Percentiles rank a stretch among this genome's conserved stretches.
These are phyloP conservation scores for Phytomonas sp. DNA, from an alignment of 208 protist species.

Conservation along the genomic window DNA sequence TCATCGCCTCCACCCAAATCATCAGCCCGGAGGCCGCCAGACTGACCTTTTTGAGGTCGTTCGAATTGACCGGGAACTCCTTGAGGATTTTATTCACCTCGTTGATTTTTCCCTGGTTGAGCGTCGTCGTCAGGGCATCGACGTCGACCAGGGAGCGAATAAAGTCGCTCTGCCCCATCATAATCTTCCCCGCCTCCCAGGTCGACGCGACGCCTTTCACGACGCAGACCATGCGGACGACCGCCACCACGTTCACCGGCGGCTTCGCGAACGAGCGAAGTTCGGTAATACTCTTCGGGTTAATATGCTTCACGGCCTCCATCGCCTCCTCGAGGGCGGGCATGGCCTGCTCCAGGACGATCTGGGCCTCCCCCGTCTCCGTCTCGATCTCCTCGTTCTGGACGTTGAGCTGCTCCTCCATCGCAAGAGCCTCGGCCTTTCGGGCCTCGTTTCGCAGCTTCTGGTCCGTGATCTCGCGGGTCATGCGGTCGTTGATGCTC, in stretches of 20 bases:
- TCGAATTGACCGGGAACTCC: slow-evolving; percentile 87
- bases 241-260: slow-evolving; percentile 88
- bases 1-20: slow-evolving; percentile 96
- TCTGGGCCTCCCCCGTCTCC: slow-evolving; percentile 90
- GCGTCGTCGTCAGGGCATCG: slow-evolving; percentile 70
- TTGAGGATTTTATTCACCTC: slow-evolving; percentile 92
- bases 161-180: slow-evolving; percentile 90
- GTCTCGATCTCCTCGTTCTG: slow-evolving; percentile 88
- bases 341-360: slow-evolving; percentile 94
- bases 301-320: slow-evolving; percentile 93
- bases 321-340: slow-evolving; percentile 94
- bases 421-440: slow-evolving; percentile 81
- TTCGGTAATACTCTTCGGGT: slow-evolving; percentile 95
- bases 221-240: slow-evolving; percentile 93
- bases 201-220: slow-evolving; percentile 84
- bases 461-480: slow-evolving; percentile 85
- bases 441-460: slow-evolving; percentile 86
- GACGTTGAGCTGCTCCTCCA: slow-evolving; percentile 87
- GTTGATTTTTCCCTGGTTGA: slow-evolving; percentile 92
- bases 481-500: slow-evolving; percentile 89
- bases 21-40: slow-evolving; percentile 92
- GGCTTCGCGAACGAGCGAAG: slow-evolving; percentile 96
- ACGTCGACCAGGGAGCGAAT: slow-evolving; percentile 88
- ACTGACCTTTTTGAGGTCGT: slow-evolving; percentile 86
- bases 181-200: slow-evolving; percentile 89